Conservation (phyloP, 352 stramenopile species). For the Phytophthora ramorum region DNA sequence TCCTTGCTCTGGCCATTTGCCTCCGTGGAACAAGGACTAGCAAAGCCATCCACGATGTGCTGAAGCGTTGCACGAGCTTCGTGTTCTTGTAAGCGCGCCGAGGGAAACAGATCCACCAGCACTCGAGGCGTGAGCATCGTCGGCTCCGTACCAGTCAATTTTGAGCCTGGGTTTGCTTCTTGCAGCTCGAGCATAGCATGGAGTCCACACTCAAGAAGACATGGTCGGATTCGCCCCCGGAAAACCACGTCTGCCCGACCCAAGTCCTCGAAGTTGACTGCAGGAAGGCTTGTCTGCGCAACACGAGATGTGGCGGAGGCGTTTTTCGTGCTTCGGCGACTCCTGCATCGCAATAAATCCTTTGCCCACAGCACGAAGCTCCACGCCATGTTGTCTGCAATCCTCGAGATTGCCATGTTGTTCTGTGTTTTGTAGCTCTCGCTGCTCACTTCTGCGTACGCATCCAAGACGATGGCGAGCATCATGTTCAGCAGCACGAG, state of each 20-base stretch:
- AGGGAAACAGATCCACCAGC: conserved; percentile 31
- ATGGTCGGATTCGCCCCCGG: conserved; percentile 24
- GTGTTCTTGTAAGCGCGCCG: conserved; percentile 22
- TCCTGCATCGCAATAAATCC: conserved; percentile 7
- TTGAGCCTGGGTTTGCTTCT: background rate
- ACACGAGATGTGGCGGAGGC: conserved; percentile 6
- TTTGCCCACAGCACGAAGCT: conserved; percentile 16
- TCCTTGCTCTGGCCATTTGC: background rate
- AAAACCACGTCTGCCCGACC: conserved; percentile 28
- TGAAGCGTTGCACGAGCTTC: conserved; percentile 37
- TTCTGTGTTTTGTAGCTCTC: conserved; percentile 36
- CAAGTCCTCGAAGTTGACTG: conserved; percentile 8
- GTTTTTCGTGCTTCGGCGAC: conserved; percentile 10
- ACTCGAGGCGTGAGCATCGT: conserved; percentile 16
- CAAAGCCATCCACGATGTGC: conserved; percentile 26
- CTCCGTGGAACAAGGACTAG: background rate
- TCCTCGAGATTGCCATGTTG: conserved; percentile 35
- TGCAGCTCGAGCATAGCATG: conserved; percentile 17
- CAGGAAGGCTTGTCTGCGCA: background rate
- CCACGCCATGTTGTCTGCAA: conserved; percentile 34
- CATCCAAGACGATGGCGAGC: conserved; percentile 67
- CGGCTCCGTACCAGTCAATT: background rate
- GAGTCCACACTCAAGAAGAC: conserved; percentile 19
- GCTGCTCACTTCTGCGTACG: conserved; percentile 38
- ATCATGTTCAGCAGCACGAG: conserved; percentile 72